Evolutionary conservation across 805 yeast genomes (phyloP).

Genomic region (Yamadazyma scolyti): DNA sequence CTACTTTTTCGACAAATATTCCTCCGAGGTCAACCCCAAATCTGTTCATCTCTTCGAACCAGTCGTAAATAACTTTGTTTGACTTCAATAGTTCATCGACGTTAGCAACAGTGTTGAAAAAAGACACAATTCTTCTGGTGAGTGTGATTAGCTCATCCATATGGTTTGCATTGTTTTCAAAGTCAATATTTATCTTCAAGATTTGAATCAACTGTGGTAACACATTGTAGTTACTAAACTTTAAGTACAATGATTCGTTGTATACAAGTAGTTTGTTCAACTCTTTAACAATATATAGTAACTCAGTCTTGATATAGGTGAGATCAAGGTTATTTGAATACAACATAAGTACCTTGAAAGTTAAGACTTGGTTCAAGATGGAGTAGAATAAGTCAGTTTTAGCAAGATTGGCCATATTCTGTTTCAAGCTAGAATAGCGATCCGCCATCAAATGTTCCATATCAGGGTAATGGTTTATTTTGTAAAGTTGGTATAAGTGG

Average conservation of each 20-base stretch:
- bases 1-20: background rate
- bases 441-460: constrained; percentile 8
- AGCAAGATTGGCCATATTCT: constrained; percentile 8
- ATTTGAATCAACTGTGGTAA: constrained; percentile 29
- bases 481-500: constrained; percentile 10
- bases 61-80: constrained; percentile 11
- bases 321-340: constrained; percentile 16
- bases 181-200: constrained; percentile 22
- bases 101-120: constrained; percentile 14
- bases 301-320: constrained; percentile 14
- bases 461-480: constrained; percentile 13
- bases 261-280: constrained; percentile 11
- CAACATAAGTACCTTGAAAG: constrained; percentile 20
- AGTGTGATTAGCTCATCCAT: constrained; percentile 37
- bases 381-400: constrained; percentile 11
- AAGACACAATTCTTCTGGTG: constrained; percentile 53
- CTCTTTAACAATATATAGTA: constrained; percentile 13
- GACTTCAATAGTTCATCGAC: constrained; percentile 7
- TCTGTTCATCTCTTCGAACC: constrained; percentile 13
- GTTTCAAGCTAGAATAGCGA: constrained; percentile 9
- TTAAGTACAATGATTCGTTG: constrained; percentile 14
- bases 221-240: constrained; percentile 28
- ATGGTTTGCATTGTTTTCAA: constrained; percentile 13
- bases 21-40: background rate
- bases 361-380: constrained; percentile 11